Conservation (phyloP, 805 yeast species). For the Hanseniaspora meyeri region DNA sequence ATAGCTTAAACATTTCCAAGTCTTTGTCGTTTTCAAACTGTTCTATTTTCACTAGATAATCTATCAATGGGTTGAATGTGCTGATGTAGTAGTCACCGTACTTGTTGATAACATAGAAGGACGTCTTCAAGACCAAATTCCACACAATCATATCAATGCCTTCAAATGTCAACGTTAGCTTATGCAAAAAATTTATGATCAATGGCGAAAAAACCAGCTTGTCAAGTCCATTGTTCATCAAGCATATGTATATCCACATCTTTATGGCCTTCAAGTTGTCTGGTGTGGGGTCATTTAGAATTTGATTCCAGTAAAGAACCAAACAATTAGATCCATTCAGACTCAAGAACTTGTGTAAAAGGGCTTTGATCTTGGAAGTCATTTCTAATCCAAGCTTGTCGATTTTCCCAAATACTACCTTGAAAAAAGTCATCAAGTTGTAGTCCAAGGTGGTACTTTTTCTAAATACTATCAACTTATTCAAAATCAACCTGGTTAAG, state of each 20-base stretch:
- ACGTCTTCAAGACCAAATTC: not conserved
- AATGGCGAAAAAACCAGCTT: not conserved
- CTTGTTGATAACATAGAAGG: not conserved
- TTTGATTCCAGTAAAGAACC: not conserved
- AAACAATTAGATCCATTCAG: not conserved
- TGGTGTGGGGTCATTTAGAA: not conserved
- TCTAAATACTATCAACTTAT: not conserved
- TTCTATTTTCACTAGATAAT: constrained; percentile 3
- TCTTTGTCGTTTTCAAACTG: not conserved
- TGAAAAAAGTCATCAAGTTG: constrained; percentile 6
- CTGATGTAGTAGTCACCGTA: constrained; percentile 1
- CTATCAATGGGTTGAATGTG: not conserved
- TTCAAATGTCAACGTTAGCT: not conserved
- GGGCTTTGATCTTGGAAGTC: constrained; percentile 1
- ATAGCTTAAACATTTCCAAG: constrained; percentile 2
- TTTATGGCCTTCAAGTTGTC: not conserved
- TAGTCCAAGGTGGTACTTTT: not conserved
- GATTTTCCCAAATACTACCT: constrained; percentile 1
- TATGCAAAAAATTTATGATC: not conserved
- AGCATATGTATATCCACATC: constrained; percentile 6
- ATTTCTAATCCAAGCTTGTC: constrained; percentile 6
- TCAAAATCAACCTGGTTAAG: constrained; percentile 1
- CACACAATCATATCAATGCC: constrained; percentile 1
- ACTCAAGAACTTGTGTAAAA: not conserved
- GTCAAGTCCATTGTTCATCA: not conserved